Evolutionary conservation across 441 rosid species (phyloP).

Genomic region (Syzygium malaccense): DNA sequence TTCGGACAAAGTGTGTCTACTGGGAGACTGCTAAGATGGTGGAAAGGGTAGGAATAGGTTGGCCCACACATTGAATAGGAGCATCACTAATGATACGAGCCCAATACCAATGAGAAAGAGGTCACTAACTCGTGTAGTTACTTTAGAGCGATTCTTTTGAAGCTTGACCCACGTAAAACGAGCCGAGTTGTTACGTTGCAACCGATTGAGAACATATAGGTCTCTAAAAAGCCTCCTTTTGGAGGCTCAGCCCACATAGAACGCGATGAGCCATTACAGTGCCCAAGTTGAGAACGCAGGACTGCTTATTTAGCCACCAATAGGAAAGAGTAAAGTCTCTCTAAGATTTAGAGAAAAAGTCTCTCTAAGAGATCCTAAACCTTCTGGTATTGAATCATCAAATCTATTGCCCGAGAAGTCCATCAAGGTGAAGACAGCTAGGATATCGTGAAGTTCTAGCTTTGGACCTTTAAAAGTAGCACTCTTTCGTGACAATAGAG

Average conservation of each 20-base stretch:
- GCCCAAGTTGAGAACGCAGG: background rate
- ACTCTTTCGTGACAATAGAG: background rate
- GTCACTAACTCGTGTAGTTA: no score
- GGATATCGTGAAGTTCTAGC: fast-evolving
- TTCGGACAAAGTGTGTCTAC: no score
- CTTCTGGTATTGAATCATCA: background rate
- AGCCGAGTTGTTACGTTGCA: no score
- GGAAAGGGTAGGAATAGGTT: no score
- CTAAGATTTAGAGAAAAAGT: no score
- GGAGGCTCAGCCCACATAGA: background rate
- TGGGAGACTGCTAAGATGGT: no score
- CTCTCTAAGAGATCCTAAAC: background rate
- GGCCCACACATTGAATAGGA: no score
- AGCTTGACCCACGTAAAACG: no score
- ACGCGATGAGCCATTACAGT: background rate
- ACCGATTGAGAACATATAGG: background rate
- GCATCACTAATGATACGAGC: no score
- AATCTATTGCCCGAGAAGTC: background rate
- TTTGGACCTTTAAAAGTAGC: background rate
- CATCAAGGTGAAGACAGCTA: background rate
- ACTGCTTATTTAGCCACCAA: background rate
- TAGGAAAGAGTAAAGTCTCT: no score
- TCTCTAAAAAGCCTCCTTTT: background rate
- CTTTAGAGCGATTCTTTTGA: no score
- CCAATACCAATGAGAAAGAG: no score